Evolutionary conservation across 2,329 filamentous ascomycete species (phyloP).

Genomic region (Penicillium sp.): DNA sequence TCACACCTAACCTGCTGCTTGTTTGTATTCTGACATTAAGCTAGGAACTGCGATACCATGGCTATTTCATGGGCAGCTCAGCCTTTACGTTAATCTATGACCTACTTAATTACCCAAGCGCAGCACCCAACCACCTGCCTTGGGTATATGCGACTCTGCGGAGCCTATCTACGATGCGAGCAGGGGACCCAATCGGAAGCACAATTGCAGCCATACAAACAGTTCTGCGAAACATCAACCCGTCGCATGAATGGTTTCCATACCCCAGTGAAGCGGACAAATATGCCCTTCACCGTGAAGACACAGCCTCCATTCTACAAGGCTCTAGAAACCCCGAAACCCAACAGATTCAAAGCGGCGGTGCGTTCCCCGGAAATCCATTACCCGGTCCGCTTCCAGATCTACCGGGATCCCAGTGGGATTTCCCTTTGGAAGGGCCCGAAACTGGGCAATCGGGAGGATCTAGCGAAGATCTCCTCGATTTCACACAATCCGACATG

Average conservation of each 20-base stretch:
- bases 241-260: conserved; percentile 33
- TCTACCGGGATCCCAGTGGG: conserved; percentile 28
- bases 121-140: conserved; percentile 44
- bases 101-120: conserved; percentile 45
- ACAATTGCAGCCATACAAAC: conserved; percentile 39
- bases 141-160: conserved; percentile 48
- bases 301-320: background rate
- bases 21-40: background rate
- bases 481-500: conserved; percentile 43
- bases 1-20: background rate
- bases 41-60: conserved; percentile 51
- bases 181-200: conserved; percentile 31
- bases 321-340: background rate
- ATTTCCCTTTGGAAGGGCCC: conserved; percentile 24
- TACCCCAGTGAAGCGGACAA: background rate
- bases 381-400: conserved; percentile 6
- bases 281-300: background rate
- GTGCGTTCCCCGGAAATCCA: background rate
- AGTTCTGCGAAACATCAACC: conserved; percentile 36
- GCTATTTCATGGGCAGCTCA: conserved; percentile 50
- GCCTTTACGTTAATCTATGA: conserved; percentile 50
- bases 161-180: conserved; percentile 42
- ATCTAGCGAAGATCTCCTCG: conserved; percentile 38
- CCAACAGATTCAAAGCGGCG: background rate
- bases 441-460: conserved; percentile 27